phyloP scores from a whole-genome alignment of 2,329 filamentous ascomycete species.

The Alternaria viburni region DNA sequence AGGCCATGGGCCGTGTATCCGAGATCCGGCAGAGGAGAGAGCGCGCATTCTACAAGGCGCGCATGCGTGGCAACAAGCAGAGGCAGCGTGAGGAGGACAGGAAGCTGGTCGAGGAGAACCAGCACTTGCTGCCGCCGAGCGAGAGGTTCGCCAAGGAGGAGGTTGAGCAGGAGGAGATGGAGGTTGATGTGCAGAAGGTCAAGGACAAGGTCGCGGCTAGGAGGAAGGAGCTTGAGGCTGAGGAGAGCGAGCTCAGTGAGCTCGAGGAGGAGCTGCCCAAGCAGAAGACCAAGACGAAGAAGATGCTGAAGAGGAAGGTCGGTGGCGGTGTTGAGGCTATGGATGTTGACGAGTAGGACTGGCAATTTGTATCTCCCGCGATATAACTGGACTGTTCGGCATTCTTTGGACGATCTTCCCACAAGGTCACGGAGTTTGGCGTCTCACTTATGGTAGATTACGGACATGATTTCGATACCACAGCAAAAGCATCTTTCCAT shows the following conservation, averaged over 20 bases:
- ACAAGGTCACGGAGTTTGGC: constrained; percentile 29
- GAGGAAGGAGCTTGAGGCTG: constrained; percentile 69
- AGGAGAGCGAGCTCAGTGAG: constrained; percentile 53
- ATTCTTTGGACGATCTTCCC: neutral
- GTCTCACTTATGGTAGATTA: constrained; percentile 27
- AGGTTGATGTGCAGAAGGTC: constrained; percentile 51
- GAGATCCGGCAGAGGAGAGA: constrained; percentile 86
- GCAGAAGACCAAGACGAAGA: constrained; percentile 55
- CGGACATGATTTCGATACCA: constrained; percentile 37
- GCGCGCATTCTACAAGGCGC: constrained; percentile 89
- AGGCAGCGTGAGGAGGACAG: constrained; percentile 78
- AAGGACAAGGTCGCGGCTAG: constrained; percentile 62
- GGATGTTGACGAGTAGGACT: constrained; percentile 51
- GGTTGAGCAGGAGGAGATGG: constrained; percentile 67
- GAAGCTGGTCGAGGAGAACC: constrained; percentile 88
- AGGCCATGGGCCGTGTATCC: constrained; percentile 87
- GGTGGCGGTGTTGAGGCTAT: constrained; percentile 55
- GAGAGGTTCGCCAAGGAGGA: constrained; percentile 52
- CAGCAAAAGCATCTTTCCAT: constrained; percentile 24
- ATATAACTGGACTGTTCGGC: neutral
- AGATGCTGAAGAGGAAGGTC: constrained; percentile 50
- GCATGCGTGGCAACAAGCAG: constrained; percentile 90
- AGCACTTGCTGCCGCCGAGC: constrained; percentile 79
- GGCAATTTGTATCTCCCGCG: neutral
- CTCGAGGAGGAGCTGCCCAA: constrained; percentile 45